Conservation (phyloP, 257 asterid genomes). For the Lavandula angustifolia region DNA sequence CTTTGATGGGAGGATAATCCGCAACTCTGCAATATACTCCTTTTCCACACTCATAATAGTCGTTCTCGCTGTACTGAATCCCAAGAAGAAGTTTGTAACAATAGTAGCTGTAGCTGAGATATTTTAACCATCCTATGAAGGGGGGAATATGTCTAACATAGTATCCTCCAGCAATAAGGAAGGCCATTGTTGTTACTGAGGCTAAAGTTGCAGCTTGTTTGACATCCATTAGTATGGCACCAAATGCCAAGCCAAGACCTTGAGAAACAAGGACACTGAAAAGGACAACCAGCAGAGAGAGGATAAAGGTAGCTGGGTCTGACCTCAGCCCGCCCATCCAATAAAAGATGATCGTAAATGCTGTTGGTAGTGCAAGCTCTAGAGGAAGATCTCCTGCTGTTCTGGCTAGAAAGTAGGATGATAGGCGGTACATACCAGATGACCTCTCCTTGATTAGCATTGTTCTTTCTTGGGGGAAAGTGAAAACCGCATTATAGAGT, state of each 20-base stretch:
- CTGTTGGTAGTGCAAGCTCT: constrained; percentile 91
- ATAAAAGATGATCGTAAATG: constrained; percentile 85
- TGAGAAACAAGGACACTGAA: constrained; percentile 94
- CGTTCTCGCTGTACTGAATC: constrained; percentile 67
- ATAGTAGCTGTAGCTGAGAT: constrained; percentile 88
- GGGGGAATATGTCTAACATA: constrained; percentile 90
- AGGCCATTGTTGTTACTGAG: constrained; percentile 85
- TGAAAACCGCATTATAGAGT: constrained; percentile 91
- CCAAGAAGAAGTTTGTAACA: constrained; percentile 86
- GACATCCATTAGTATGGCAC: constrained; percentile 96
- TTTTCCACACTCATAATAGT: constrained; percentile 69
- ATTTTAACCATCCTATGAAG: constrained; percentile 81
- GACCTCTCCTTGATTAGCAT: constrained; percentile 92
- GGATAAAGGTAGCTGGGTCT: constrained; percentile 68
- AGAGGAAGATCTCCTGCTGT: constrained; percentile 88
- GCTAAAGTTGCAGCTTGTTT: constrained; percentile 95
- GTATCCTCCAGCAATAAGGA: constrained; percentile 96
- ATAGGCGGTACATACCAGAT: constrained; percentile 95
- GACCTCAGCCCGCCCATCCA: constrained; percentile 99
- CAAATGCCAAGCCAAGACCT: constrained; percentile 83
- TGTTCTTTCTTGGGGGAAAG: constrained; percentile 92
- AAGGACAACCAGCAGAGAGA: constrained; percentile 81
- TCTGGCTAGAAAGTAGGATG: constrained; percentile 87
- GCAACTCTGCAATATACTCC: constrained; percentile 72
- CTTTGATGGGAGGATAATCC: constrained; percentile 71